Base-by-base conservation (phyloP, 306 rosid species). In the Acacia crassicarpa region DNA sequence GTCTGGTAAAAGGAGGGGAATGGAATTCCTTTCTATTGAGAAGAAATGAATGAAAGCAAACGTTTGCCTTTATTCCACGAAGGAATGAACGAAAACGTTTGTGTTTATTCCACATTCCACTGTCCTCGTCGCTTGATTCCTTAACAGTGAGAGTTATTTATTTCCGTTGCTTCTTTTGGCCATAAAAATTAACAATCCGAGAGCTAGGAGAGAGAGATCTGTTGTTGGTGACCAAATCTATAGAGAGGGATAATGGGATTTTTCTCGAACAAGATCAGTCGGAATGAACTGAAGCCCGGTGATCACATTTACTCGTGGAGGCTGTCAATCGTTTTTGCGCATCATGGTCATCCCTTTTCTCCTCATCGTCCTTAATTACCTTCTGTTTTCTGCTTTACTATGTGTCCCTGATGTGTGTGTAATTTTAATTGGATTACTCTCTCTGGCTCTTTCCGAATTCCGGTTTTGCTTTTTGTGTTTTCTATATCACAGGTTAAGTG, bases 281-380 rank as follows among this genome's bases (percentile, higher is more conserved):
- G 85, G 75, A 87, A 90, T 46, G 61, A 84, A 48, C 83, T 94
- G 82, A 89, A 85, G 33, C 88, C 93, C 48, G 97, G 94, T 14
- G 94, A 94, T 82, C 98, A 94, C 81, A 91, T 94, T 68, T 92
- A 92, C 81, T 90, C 98, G 1, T 94, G 98, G 98, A 88, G 94
- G 71, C 78, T 62, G 67, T 92, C 88, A 2, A 86, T 91, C 83
- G 32, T 92, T 83, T 94, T 91, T 38, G 88, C 98, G 5, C 98
- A 94, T 85, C 98, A 94, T 80, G 98, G 95, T 92, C 73, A 54
- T 74, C 68, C n/a, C 25, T 74, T 43, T 41, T 78, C 25, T 8
- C 46, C 16, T 9, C 3, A 0, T 72, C 38, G 0, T 16, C 17
- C 27, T 32, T 4, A 9, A 27, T 72, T 27, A 5, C 23, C 11